Evolutionary conservation across 2,329 filamentous ascomycete species (phyloP).

Genomic region (Diaporthe batatas): DNA sequence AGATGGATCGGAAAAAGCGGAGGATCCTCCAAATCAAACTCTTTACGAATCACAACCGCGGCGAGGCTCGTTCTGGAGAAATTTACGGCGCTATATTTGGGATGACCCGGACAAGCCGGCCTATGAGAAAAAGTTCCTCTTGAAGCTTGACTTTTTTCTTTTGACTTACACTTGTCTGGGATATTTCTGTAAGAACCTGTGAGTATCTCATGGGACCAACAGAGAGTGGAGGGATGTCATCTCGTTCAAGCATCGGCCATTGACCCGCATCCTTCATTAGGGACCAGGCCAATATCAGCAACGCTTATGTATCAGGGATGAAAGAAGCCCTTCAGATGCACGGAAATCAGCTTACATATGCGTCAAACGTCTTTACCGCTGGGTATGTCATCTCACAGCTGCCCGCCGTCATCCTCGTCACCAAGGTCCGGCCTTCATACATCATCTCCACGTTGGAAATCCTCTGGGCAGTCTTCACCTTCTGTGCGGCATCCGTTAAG

Average conservation of each 20-base stretch:
- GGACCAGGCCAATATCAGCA: conserved; percentile 38
- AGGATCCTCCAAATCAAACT: not conserved
- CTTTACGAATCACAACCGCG: not conserved
- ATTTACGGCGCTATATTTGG: conserved; percentile 47
- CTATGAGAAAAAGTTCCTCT: conserved; percentile 42
- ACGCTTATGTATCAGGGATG: conserved; percentile 42
- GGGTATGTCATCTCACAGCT: conserved; percentile 40
- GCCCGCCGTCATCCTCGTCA: conserved; percentile 40
- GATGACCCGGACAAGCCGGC: conserved; percentile 49
- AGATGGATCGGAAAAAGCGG: conserved; percentile 1
- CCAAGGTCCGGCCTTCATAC: conserved; percentile 38
- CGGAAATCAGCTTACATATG: conserved; percentile 39
- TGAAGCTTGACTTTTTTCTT: conserved; percentile 42
- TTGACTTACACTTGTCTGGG: conserved; percentile 39
- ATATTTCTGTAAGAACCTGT: conserved; percentile 42
- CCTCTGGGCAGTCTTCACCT: conserved; percentile 39
- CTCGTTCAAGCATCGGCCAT: not conserved
- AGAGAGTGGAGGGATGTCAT: not conserved
- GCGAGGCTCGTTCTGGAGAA: conserved; percentile 38
- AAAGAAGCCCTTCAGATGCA: conserved; percentile 40
- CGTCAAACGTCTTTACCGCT: conserved; percentile 40
- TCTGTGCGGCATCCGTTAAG: conserved; percentile 41
- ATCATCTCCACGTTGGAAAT: conserved; percentile 39
- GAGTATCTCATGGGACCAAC: not conserved
- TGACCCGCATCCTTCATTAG: not conserved